phyloP scores from a whole-genome alignment of 2,329 filamentous ascomycete species.

The Xylariaceae sp. region DNA sequence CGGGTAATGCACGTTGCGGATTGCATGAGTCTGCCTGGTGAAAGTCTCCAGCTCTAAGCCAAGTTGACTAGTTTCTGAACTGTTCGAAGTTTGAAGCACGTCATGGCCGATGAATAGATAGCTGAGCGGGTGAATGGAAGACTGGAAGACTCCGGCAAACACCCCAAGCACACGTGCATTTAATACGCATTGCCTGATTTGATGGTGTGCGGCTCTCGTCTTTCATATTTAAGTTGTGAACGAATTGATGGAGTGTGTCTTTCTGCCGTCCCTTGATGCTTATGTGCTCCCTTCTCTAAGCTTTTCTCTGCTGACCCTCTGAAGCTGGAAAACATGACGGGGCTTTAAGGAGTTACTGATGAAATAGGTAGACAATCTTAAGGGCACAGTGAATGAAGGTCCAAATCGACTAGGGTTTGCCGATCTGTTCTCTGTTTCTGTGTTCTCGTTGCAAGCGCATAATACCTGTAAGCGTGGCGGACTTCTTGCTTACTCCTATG shows the following conservation, averaged over 20 bases:
- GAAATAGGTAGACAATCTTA: conserved; percentile 18
- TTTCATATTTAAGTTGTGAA: conserved; percentile 22
- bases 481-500: conserved; percentile 20
- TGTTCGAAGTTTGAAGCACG: conserved; percentile 18
- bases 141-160: conserved; percentile 12
- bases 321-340: conserved; percentile 23
- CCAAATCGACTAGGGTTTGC: conserved; percentile 12
- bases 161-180: conserved; percentile 20
- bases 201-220: conserved; percentile 9
- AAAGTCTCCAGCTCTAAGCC: conserved; percentile 22
- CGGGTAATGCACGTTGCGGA: conserved; percentile 18
- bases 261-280: conserved; percentile 10
- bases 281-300: conserved; percentile 17
- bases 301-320: conserved; percentile 11
- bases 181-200: conserved; percentile 21
- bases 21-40: no score
- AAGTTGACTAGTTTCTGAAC: conserved; percentile 28
- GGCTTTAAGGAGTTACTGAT: conserved; percentile 23
- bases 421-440: conserved; percentile 20
- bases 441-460: conserved; percentile 17
- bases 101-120: conserved; percentile 15
- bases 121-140: conserved; percentile 15
- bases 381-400: conserved; percentile 3
- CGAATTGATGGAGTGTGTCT: conserved; percentile 17
- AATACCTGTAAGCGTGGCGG: conserved; percentile 28